Percentiles rank a stretch among this genome's conserved stretches.
Evolutionary conservation across 306 rosid species (phyloP).

Genomic region (Cotoneaster glaucophyllus): DNA sequence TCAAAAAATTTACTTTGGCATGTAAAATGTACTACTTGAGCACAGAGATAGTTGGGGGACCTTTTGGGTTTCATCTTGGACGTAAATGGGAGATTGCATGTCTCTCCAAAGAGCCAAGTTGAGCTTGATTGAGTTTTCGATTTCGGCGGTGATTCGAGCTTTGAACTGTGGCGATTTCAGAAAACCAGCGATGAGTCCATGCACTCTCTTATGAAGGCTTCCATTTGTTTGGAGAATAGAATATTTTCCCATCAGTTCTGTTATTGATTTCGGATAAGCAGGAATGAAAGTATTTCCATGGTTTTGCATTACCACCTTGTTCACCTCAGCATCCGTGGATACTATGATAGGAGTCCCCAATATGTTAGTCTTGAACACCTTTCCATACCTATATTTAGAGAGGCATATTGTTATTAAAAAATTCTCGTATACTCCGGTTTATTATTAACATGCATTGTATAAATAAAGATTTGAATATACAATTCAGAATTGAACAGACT

Average conservation of each 20-base stretch:
- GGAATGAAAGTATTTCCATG: slow-evolving; percentile 67
- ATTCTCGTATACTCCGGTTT: not conserved
- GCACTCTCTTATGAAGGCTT: slow-evolving; percentile 51
- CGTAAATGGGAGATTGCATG: slow-evolving; percentile 28
- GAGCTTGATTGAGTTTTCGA: slow-evolving; percentile 50
- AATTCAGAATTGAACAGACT: no score
- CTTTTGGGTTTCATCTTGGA: slow-evolving; percentile 73
- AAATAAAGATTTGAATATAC: not conserved
- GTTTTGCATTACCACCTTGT: slow-evolving; percentile 65
- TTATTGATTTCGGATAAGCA: slow-evolving; percentile 88
- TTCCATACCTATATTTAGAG: slow-evolving; percentile 52
- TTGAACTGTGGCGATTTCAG: slow-evolving; percentile 63
- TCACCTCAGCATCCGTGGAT: slow-evolving; percentile 80
- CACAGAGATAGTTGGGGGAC: slow-evolving; percentile 19
- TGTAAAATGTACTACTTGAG: not conserved
- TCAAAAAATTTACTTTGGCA: not conserved
- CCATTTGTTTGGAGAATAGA: slow-evolving; percentile 73
- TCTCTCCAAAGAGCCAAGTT: slow-evolving; percentile 50
- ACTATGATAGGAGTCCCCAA: slow-evolving; percentile 76
- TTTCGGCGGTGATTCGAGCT: slow-evolving; percentile 52
- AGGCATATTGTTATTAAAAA: not conserved
- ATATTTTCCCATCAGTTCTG: slow-evolving; percentile 61
- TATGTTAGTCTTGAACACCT: slow-evolving; percentile 71
- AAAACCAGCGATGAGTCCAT: slow-evolving; percentile 61
- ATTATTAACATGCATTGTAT: not conserved